Evolutionary conservation across 768 basidiomycete species (phyloP).

Genomic region (Daedaleopsis nitida): DNA sequence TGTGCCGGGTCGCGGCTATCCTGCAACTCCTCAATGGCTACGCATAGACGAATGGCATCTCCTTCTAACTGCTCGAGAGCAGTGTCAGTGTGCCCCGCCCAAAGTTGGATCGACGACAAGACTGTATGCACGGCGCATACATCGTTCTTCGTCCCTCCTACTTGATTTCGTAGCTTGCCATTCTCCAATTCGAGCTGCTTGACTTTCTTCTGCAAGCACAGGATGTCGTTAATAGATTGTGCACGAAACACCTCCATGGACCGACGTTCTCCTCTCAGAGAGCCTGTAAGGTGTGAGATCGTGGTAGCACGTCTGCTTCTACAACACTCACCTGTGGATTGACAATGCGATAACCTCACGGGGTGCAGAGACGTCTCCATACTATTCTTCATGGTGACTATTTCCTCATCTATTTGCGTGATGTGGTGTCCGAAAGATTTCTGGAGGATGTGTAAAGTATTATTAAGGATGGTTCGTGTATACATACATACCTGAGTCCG

Average conservation of each 20-base stretch:
- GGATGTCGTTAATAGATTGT: neutral
- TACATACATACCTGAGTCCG: neutral
- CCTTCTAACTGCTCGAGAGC: neutral
- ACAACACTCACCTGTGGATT: neutral
- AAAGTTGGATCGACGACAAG: neutral
- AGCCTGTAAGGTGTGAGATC: neutral
- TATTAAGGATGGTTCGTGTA: too few species aligned
- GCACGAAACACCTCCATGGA: neutral
- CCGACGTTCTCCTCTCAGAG: neutral
- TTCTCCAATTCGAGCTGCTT: neutral
- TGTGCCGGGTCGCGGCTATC: too few species aligned
- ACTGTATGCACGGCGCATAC: neutral
- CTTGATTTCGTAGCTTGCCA: neutral
- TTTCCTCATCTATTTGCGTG: neutral
- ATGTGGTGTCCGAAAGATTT: neutral
- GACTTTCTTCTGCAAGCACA: neutral
- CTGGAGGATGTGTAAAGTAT: too few species aligned
- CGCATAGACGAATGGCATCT: neutral
- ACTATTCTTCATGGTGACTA: neutral
- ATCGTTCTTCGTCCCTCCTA: neutral
- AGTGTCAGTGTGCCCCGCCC: neutral
- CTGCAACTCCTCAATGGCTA: too few species aligned
- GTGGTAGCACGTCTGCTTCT: neutral
- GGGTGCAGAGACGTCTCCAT: neutral
- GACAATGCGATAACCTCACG: neutral